Base-by-base conservation (phyloP, 2,329 filamentous ascomycete genomes). In the Xenoacremonium recifei region DNA sequence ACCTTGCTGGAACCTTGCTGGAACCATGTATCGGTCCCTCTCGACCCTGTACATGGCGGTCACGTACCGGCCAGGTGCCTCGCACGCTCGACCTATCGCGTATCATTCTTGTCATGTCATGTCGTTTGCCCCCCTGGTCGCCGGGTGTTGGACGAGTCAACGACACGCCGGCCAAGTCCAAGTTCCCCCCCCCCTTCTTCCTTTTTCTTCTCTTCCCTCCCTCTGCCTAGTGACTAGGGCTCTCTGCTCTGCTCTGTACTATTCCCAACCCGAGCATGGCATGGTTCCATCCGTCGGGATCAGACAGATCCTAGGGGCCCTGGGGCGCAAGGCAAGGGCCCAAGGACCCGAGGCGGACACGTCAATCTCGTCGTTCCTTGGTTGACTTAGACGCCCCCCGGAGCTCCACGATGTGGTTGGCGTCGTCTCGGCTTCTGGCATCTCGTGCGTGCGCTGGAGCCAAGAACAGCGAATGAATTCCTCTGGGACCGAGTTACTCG, bases 241-340 rank as follows among this genome's bases (percentile, higher is more conserved):
- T 32, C 16, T n/a, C n/a, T 34, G 21, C 37, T 35, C 21, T 29
- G 39, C 9, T 33, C 21, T 38, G 42, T 46, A 34, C 40, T 42
- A 47, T 45, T 39, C 38, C 20, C 16, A 4, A 32, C 29, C 16
- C 29, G 15, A 46, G 33, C 27, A 41, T 42, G 21, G 27, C 38
- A 42, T 46, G 44, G 42, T 37, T 18, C 34, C 52, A 40, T 50
- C 50, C 48, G 42, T 53, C 48, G 46, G 50, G 48, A 50, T 56
- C 50, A 59, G 58, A 60, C 55, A 57, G 23, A 43, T 44, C 45
- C 44, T 45, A n/a, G n/a, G n/a, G n/a, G n/a, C n/a, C n/a, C n/a
- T n/a, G n/a, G n/a, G n/a, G n/a, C n/a, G n/a, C n/a, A n/a, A n/a
- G n/a, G n/a, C n/a, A n/a, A n/a, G n/a, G n/a, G n/a, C n/a, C n/a